Conservation (phyloP, 371 early-diverging fungal genomes). For the Apophysomyces variabilis region DNA sequence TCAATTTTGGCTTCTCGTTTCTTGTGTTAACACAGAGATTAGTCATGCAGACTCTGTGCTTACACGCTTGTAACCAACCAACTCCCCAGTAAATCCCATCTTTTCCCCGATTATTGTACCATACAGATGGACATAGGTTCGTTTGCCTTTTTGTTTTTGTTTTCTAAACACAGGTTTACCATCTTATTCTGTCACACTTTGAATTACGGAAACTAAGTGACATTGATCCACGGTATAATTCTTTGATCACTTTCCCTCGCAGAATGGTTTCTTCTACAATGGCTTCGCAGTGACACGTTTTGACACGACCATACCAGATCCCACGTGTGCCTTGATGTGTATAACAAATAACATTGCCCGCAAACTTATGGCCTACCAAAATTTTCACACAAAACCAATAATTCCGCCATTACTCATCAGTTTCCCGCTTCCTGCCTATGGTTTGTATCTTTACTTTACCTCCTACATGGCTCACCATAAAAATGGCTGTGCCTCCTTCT, state of each 20-base stretch:
- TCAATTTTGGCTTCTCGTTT: too few species aligned
- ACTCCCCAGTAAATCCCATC: too few species aligned
- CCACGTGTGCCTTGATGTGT: constrained; percentile 50
- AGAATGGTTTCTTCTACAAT: constrained; percentile 56
- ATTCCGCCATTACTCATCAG: not conserved
- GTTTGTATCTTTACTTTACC: constrained; percentile 32
- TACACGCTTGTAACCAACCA: too few species aligned
- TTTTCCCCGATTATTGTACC: too few species aligned
- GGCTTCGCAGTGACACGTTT: constrained; percentile 50
- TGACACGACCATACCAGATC: constrained; percentile 65
- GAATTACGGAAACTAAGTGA: constrained; percentile 40
- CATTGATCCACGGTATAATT: constrained; percentile 60
- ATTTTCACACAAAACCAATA: not conserved
- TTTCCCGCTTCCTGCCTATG: too few species aligned
- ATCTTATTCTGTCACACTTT: constrained; percentile 27
- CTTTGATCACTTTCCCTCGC: constrained; percentile 52
- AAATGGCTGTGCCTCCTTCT: constrained; percentile 37
- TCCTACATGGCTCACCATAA: constrained; percentile 68
- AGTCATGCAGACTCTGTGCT: too few species aligned
- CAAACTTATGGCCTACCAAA: constrained; percentile 69
- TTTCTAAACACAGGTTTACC: constrained; percentile 14
- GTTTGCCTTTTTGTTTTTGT: too few species aligned
- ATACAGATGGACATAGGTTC: too few species aligned
- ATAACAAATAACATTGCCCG: constrained; percentile 71
- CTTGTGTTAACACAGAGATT: too few species aligned